Percentiles rank a stretch among this genome's conserved stretches.
phyloP scores from a whole-genome alignment of 2,329 filamentous ascomycete genomes.

The Scorias spongiosa region DNA sequence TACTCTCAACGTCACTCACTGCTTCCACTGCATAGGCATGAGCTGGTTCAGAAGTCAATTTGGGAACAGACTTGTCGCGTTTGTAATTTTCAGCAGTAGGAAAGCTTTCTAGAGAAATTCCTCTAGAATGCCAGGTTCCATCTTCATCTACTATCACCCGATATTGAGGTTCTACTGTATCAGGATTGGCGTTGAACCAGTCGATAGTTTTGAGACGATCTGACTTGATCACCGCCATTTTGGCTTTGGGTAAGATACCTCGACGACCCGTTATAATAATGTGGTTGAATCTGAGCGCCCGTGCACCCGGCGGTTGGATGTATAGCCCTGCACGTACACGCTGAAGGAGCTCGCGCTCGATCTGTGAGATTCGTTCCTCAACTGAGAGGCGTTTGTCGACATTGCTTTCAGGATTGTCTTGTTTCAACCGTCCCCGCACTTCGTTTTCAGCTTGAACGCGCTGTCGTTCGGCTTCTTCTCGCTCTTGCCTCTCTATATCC shows the following conservation, averaged over 20 bases:
- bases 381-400: background rate
- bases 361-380: constrained; percentile 10
- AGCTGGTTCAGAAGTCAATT: too few relatives aligned
- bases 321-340: constrained; percentile 25
- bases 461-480: background rate
- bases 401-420: background rate
- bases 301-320: constrained; percentile 30
- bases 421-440: background rate
- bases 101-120: background rate
- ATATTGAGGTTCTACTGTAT: background rate
- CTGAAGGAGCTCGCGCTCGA: constrained; percentile 17
- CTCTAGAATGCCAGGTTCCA: background rate
- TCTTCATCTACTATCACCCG: background rate
- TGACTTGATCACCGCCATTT: constrained; percentile 29
- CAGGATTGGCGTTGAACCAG: constrained; percentile 18
- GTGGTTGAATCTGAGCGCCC: constrained; percentile 13
- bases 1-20: too few relatives aligned
- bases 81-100: background rate
- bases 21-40: too few relatives aligned
- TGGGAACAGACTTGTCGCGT: too few relatives aligned
- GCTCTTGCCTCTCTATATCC: background rate
- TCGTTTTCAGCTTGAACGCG: background rate
- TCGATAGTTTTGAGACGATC: constrained; percentile 17
- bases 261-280: constrained; percentile 1
- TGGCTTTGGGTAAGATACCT: constrained; percentile 28